phyloP scores from a whole-genome alignment of 2,329 filamentous ascomycete species.

The Nemania diffusa region DNA sequence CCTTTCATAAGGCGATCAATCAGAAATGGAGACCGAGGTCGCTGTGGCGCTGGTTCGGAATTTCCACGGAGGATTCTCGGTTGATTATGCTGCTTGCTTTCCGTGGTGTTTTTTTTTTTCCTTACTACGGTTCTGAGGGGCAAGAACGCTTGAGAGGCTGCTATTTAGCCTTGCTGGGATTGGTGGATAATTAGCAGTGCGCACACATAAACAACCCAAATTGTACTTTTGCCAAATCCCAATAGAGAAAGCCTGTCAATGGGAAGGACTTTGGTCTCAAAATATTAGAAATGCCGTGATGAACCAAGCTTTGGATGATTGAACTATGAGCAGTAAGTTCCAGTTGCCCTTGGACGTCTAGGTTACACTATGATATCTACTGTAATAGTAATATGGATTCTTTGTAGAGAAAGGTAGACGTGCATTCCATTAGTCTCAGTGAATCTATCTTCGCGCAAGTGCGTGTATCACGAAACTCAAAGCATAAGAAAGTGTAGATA shows the following conservation, averaged over 20 bases:
- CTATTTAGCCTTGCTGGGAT: constrained; percentile 11
- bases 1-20: background rate
- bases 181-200: constrained; percentile 17
- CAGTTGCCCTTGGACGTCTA: background rate
- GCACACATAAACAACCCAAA: constrained; percentile 25
- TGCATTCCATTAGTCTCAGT: constrained; percentile 18
- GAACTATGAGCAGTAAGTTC: no score
- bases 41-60: background rate
- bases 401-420: background rate
- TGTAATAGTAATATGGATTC: no score
- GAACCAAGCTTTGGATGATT: background rate
- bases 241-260: constrained; percentile 14
- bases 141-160: background rate
- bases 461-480: background rate
- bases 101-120: background rate
- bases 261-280: background rate
- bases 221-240: constrained; percentile 24
- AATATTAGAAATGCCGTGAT: background rate
- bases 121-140: background rate
- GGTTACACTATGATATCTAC: no score
- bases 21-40: background rate
- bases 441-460: constrained; percentile 10
- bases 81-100: constrained; percentile 17
- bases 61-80: constrained; percentile 2
- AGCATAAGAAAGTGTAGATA: background rate